Evolutionary conservation across 2,329 filamentous ascomycete species (phyloP).

Genomic region (Corynespora cassiicola): DNA sequence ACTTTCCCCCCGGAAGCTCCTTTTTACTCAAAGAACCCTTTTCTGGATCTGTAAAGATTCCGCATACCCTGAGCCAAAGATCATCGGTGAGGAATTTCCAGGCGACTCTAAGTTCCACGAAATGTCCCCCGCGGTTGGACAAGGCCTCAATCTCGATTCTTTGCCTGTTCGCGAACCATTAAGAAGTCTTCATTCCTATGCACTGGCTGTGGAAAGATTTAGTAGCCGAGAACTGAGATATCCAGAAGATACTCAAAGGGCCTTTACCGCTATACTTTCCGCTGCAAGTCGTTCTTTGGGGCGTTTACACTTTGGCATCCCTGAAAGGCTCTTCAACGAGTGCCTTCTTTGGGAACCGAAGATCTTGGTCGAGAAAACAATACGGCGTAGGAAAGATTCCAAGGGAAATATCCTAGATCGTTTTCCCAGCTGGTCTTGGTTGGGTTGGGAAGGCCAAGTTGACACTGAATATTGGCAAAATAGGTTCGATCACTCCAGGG

Average conservation of each 20-base stretch:
- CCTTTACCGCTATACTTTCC: neutral
- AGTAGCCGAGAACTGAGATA: neutral
- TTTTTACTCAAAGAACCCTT: neutral
- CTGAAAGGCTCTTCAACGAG: neutral
- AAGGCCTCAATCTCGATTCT: too few species aligned
- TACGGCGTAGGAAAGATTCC: neutral
- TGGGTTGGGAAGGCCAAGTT: neutral
- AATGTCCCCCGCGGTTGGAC: too few species aligned
- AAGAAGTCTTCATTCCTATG: neutral
- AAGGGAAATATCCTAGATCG: neutral
- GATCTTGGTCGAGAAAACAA: neutral
- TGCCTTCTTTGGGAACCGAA: neutral
- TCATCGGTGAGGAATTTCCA: too few species aligned
- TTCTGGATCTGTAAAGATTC: too few species aligned
- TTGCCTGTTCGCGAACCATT: too few species aligned
- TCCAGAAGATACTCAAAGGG: neutral
- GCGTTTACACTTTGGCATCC: neutral
- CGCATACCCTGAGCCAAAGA: too few species aligned
- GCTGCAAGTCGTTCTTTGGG: neutral
- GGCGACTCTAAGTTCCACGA: too few species aligned
- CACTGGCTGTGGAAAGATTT: neutral
- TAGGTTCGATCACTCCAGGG: too few species aligned
- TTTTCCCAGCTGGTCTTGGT: slow-evolving; percentile 1
- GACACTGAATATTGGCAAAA: neutral
- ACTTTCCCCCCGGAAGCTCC: neutral